Evolutionary conservation across 208 protist genomes (phyloP), one percentile per base, ranked within the genome.

Genomic region (Strigomonas galati): DNA sequence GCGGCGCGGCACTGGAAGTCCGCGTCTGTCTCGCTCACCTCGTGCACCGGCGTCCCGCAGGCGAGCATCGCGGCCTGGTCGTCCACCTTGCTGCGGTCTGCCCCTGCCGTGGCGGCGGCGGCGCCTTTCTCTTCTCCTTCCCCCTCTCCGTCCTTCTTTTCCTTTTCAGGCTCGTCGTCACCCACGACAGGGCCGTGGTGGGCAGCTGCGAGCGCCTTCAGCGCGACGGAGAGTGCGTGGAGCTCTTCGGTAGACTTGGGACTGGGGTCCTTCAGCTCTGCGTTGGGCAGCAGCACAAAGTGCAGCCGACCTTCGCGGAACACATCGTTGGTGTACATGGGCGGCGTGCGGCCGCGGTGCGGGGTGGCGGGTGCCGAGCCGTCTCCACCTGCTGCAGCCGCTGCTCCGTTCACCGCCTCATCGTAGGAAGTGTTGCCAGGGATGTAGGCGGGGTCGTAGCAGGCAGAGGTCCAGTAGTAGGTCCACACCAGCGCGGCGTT

Each of bases 1-100:
- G 54, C 54, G 14, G 54, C 54, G 28, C 54, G 21, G 26, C 54
- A 59, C 54, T 59, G 54, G 26, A 59, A 59, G 54, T 59, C 54
- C 5, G 54, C 54, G 28, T 59, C 54, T 4, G 54, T 59, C 40
- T 59, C 54, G 12, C 21, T 10, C 28, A 19, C 51, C 10, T 48
- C 43, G 14, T 48, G 10, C 14, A 48, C 43, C 14, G 43, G 43
- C 14, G 43, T 48, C n/a, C n/a, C n/a, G n/a, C n/a, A n/a, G n/a
- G n/a, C n/a, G n/a, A n/a, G n/a, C 14, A 17, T 48, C 27, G 30
- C 23, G 4, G 10, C n/a, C 14, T 26, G 49, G n/a, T 55, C 14
- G 9, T 23, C 49, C 49, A 12, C 49, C 27, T 55, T 23, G 9
- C 19, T 23, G n/a, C 19, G n/a, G 7, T 14, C 26, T 10, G 7